Evolutionary conservation across 305 asterid genomes (phyloP), one percentile per base, ranked within the genome.

Genomic region (Salvia sclarea): DNA sequence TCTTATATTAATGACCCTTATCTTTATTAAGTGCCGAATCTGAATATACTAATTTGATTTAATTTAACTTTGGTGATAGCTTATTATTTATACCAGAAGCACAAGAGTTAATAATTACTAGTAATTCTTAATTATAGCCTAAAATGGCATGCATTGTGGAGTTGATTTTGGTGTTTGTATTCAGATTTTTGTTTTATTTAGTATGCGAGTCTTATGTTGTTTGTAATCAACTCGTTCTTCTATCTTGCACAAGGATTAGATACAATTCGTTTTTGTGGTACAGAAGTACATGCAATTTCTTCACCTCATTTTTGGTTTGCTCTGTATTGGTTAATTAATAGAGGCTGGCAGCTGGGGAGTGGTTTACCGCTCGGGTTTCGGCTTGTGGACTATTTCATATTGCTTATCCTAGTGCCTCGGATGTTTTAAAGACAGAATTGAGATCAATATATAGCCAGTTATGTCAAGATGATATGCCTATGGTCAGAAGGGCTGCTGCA

Each of bases 381-480:
- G 89, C 97, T 17, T 92, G 97, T 81, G 98, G 97, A 50, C 70
- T 92, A 57, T 90, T 92, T 82, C 97, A 92, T 70, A 85, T 92
- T 79, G 95, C 91, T 56, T 92, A 90, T 74, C 83, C 91, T 50
- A 86, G 96, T 76, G 96, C 95, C 74, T 66, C 96, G 8, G 93
- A 85, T 14, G 48, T 57, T 74, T 67, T 90, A 69, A 92, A 86
- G 86, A 76, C 89, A 18, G 97, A 92, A 63, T 76, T 88, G 63
- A 84, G 98, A 64, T 76, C 95, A 25, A 80, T 80, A 43, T 92
- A 90, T 67, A 85, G 91, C 62, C 97, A 92, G 54, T 64, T 89
- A 75, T 89, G 98, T 75, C 97, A 92, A 84, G 98, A 92, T 74
- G 98, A 89, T 75, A 89, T 89, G 96, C 98, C 98, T 31, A 92